Conservation (phyloP, 306 rosid genomes). For the Lathyrus tuberosus region DNA sequence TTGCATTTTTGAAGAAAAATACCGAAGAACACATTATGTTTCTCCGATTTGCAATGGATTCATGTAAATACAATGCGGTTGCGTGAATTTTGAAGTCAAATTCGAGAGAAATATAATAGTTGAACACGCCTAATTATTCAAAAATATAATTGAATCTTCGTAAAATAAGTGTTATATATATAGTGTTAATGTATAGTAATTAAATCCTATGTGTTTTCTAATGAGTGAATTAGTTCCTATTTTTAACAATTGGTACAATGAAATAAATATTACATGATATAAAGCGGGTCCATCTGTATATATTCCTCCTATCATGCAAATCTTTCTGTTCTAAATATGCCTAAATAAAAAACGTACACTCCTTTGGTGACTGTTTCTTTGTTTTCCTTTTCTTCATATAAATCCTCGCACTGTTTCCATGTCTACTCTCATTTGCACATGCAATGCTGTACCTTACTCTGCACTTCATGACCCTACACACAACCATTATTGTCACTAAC, state of each 20-base stretch:
- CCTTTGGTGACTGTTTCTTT: constrained; percentile 30
- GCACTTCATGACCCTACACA: constrained; percentile 44
- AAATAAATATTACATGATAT: background rate
- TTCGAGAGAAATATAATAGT: no score
- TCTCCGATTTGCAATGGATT: no score
- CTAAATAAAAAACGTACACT: constrained; percentile 25
- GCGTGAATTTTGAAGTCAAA: no score
- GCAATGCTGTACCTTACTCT: constrained; percentile 44
- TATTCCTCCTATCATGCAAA: constrained; percentile 47
- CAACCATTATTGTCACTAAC: constrained; percentile 55
- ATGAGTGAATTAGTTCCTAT: no score
- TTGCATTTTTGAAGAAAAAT: no score
- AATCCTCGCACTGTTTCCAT: constrained; percentile 42
- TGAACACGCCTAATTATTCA: no score
- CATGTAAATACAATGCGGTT: no score
- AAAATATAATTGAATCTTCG: no score
- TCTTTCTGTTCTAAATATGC: constrained; percentile 41
- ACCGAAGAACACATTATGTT: no score
- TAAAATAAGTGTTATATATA: no score
- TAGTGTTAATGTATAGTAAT: no score
- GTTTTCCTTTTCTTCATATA: background rate
- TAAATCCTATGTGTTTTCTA: no score
- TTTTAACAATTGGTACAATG: background rate
- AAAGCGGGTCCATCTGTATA: constrained; percentile 18
- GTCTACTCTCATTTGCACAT: constrained; percentile 63